Conservation (phyloP, 1,284 basidiomycete species). For the Leccinum angustisporum region DNA sequence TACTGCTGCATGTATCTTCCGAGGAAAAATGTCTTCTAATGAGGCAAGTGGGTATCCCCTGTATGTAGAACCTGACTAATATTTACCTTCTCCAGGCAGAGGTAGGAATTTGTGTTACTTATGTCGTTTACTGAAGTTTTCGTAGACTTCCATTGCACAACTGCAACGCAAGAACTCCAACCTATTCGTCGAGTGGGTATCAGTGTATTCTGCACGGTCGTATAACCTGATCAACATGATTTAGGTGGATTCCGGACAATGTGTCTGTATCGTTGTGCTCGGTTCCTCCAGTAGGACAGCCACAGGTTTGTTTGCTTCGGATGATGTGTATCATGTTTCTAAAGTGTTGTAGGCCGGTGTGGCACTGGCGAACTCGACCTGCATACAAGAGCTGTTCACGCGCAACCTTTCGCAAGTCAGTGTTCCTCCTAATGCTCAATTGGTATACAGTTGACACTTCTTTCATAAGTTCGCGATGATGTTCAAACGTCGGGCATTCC, state of each 20-base stretch:
- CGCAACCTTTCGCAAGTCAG: conserved; percentile 66
- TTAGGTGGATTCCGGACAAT: conserved; percentile 84
- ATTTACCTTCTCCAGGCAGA: conserved; percentile 37
- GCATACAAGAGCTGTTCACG: conserved; percentile 90
- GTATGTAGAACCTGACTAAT: neutral
- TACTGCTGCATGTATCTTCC: conserved; percentile 86
- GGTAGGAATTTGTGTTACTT: conserved; percentile 13
- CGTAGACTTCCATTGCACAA: conserved; percentile 46
- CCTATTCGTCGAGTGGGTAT: conserved; percentile 73
- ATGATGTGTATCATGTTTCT: conserved; percentile 2
- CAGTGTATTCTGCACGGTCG: neutral
- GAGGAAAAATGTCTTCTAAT: conserved; percentile 76
- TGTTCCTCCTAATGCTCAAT: neutral
- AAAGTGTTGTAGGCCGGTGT: conserved; percentile 57
- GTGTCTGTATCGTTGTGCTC: conserved; percentile 80
- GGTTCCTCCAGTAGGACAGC: conserved; percentile 80
- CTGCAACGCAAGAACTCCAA: conserved; percentile 72
- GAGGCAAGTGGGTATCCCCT: conserved; percentile 56
- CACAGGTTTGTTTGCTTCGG: conserved; percentile 46
- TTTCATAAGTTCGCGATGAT: conserved; percentile 68
- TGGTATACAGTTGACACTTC: conserved; percentile 15
- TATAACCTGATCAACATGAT: neutral
- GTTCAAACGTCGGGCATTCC: conserved; percentile 83
- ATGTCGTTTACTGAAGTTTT: conserved; percentile 2
- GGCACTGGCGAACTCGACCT: conserved; percentile 82